Evolutionary conservation across 2,329 filamentous ascomycete species (phyloP).

Genomic region (Colletotrichum sp.): DNA sequence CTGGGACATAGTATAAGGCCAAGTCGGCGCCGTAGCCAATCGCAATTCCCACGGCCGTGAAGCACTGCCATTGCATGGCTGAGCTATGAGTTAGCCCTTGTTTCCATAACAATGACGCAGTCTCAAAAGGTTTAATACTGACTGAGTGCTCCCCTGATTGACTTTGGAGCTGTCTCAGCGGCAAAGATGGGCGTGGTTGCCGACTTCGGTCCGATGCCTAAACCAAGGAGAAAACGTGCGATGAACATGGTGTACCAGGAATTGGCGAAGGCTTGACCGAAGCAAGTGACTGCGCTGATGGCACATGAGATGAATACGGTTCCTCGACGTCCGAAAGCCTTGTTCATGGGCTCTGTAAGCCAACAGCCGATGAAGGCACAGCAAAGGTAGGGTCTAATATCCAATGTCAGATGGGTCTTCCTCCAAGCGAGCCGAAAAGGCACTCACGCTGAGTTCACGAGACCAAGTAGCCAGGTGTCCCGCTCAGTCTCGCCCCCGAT

Average conservation of each 20-base stretch:
- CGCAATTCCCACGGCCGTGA: conserved; percentile 57
- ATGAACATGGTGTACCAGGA: conserved; percentile 71
- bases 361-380: conserved; percentile 75
- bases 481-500: conserved; percentile 57
- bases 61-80: conserved; percentile 73
- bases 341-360: conserved; percentile 76
- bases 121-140: background rate
- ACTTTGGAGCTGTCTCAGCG: conserved; percentile 69
- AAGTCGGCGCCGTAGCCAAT: conserved; percentile 63
- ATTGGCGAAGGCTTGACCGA: conserved; percentile 53
- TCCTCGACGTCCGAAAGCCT: conserved; percentile 71
- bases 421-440: conserved; percentile 27
- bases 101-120: background rate
- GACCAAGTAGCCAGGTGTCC: conserved; percentile 63
- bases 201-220: conserved; percentile 74
- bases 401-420: accelerated
- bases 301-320: conserved; percentile 73
- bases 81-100: conserved; percentile 32
- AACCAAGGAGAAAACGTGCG: conserved; percentile 71
- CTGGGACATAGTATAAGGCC: conserved; percentile 62
- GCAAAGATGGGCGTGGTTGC: conserved; percentile 74
- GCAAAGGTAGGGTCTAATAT: conserved; percentile 59
- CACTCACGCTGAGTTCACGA: conserved; percentile 55
- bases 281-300: conserved; percentile 61
- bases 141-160: conserved; percentile 61